A percentile compares a stretch with the other conserved stretches of the same genome.
phyloP scores from a whole-genome alignment of 805 yeast genomes.

The Vanderwaltozyma yarrowii region DNA sequence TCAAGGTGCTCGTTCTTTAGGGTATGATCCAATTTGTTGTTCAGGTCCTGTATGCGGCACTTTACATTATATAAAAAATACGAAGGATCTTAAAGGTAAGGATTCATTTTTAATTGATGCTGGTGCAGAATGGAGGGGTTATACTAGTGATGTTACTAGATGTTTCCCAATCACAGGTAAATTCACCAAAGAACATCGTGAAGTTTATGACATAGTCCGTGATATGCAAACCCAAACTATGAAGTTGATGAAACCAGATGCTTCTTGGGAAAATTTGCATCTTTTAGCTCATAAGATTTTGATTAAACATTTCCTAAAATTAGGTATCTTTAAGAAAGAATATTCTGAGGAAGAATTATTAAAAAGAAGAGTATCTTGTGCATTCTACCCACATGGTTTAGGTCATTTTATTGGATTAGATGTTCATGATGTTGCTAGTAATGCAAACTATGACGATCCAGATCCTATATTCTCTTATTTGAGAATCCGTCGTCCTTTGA shows the following conservation, averaged over 20 bases:
- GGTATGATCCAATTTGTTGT: constrained; percentile 95
- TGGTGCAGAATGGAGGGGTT: constrained; percentile 94
- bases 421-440: constrained; percentile 92
- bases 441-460: constrained; percentile 74
- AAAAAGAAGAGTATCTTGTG: constrained; percentile 57
- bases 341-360: constrained; percentile 54
- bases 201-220: constrained; percentile 65
- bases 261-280: constrained; percentile 77
- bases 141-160: constrained; percentile 90
- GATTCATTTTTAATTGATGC: constrained; percentile 81
- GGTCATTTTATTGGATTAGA: constrained; percentile 94
- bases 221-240: constrained; percentile 74
- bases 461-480: constrained; percentile 67
- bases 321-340: constrained; percentile 66
- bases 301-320: constrained; percentile 53
- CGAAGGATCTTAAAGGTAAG: constrained; percentile 46
- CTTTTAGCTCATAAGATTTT: constrained; percentile 67
- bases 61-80: constrained; percentile 80
- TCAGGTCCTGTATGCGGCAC: constrained; percentile 88
- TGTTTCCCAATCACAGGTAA: constrained; percentile 88
- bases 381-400: constrained; percentile 90
- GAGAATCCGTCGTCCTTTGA: constrained; percentile 66
- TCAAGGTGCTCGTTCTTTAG: constrained; percentile 82
- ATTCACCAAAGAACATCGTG: constrained; percentile 81
- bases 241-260: constrained; percentile 72